Conservation (phyloP, 2,329 filamentous ascomycete species). For the Juglanconis juglandina region DNA sequence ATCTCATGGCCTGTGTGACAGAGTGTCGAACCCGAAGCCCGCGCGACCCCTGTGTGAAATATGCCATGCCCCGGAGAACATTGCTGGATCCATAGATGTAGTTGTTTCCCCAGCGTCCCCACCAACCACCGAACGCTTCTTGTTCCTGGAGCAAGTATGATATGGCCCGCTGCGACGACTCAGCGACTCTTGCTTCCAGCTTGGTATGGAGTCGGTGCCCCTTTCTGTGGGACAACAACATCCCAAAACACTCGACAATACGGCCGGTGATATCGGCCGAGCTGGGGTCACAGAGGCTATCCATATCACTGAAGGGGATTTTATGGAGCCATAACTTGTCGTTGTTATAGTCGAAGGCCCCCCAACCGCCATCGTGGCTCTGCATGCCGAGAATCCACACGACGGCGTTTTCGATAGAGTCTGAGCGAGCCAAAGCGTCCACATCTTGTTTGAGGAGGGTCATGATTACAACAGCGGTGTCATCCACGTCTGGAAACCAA, state of each 20-base stretch:
- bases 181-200: neutral
- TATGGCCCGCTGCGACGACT: neutral
- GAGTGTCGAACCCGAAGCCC: too few relatives aligned
- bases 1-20: too few relatives aligned
- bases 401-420: neutral
- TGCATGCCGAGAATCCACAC: conserved; percentile 34
- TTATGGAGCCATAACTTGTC: conserved; percentile 30
- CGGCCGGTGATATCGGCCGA: conserved; percentile 32
- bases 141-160: neutral
- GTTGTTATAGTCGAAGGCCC: conserved; percentile 32
- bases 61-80: neutral
- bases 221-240: neutral
- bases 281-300: conserved; percentile 31
- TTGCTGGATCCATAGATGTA: conserved; percentile 1
- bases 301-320: conserved; percentile 35
- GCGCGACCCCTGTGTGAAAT: too few relatives aligned
- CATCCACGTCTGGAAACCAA: conserved; percentile 28
- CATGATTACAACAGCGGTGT: conserved; percentile 29
- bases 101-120: conserved; percentile 6
- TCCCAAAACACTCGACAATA: conserved; percentile 1
- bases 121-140: neutral
- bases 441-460: conserved; percentile 26
- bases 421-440: neutral
- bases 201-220: neutral
- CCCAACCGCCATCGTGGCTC: conserved; percentile 33